A percentile compares a stretch with the other conserved stretches of the same genome.
phyloP scores from a whole-genome alignment of 73 alveolate species.

The Tetrahymena malaccensis region DNA sequence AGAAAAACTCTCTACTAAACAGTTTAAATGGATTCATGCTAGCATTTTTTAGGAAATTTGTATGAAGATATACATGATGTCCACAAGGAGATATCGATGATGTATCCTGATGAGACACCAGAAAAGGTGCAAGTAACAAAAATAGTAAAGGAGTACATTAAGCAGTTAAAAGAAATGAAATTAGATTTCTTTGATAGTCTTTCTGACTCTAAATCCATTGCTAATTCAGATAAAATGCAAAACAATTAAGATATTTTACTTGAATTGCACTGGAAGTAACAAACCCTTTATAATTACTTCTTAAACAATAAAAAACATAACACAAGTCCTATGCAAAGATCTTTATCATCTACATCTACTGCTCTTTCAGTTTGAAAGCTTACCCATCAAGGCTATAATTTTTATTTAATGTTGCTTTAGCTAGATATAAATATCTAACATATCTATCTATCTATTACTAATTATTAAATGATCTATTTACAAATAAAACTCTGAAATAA shows the following conservation, averaged over 20 bases:
- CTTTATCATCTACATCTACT: not conserved
- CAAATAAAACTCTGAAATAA: not conserved
- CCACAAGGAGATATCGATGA: not conserved
- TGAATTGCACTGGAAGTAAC: not conserved
- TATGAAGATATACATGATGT: not conserved
- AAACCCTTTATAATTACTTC: not conserved
- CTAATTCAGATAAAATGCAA: not conserved
- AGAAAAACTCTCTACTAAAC: not conserved
- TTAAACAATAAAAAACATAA: not conserved
- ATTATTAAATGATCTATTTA: not conserved
- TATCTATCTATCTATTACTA: not conserved
- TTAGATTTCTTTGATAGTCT: not conserved
- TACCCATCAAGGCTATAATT: not conserved
- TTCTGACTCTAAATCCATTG: not conserved
- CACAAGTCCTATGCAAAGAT: not conserved
- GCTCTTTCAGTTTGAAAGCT: not conserved
- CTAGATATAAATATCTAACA: not conserved
- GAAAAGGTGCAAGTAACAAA: not conserved
- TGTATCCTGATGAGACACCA: not conserved
- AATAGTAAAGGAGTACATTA: not conserved
- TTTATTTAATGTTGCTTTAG: not conserved
- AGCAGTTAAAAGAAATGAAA: not conserved
- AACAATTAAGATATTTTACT: not conserved
- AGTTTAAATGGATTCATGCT: not conserved
- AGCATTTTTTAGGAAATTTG: not conserved